These are phyloP conservation scores for Tylopilus orsonianus DNA, from an alignment of 1,284 basidiomycete species.

Conservation along the genomic window DNA sequence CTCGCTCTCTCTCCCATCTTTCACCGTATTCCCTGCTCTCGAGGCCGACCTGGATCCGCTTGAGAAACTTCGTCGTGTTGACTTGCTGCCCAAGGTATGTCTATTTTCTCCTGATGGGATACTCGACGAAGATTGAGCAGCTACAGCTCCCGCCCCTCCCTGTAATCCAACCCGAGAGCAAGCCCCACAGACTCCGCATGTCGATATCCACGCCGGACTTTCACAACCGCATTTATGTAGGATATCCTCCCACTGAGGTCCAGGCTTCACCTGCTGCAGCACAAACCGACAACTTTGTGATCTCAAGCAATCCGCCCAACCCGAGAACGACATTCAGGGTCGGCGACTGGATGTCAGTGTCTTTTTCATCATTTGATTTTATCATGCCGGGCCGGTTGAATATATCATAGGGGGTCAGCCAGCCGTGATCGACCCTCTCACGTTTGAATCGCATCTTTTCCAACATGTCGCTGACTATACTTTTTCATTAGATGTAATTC, in stretches of 20 bases:
- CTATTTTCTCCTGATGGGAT: not conserved
- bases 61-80: constrained; percentile 49
- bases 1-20: constrained; percentile 44
- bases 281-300: constrained; percentile 44
- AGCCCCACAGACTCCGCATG: constrained; percentile 34
- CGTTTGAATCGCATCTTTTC: constrained; percentile 10
- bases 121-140: not conserved
- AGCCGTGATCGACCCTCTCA: constrained; percentile 18
- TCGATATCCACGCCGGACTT: constrained; percentile 41
- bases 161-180: constrained; percentile 24
- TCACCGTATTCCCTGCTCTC: constrained; percentile 53
- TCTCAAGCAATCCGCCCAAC: constrained; percentile 75
- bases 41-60: constrained; percentile 61
- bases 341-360: constrained; percentile 78
- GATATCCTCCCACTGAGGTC: constrained; percentile 7
- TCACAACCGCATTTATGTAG: constrained; percentile 19
- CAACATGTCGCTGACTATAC: constrained; percentile 12
- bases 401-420: constrained; percentile 15
- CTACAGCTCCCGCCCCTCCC: constrained; percentile 23
- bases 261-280: not conserved
- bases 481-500: constrained; percentile 50
- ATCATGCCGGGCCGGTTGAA: constrained; percentile 1
- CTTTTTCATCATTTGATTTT: constrained; percentile 19
- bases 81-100: constrained; percentile 40
- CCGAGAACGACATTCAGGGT: constrained; percentile 67